These are phyloP conservation scores for Fragaria nilgerrensis DNA, from an alignment of 306 rosid species.

Conservation along the genomic window DNA sequence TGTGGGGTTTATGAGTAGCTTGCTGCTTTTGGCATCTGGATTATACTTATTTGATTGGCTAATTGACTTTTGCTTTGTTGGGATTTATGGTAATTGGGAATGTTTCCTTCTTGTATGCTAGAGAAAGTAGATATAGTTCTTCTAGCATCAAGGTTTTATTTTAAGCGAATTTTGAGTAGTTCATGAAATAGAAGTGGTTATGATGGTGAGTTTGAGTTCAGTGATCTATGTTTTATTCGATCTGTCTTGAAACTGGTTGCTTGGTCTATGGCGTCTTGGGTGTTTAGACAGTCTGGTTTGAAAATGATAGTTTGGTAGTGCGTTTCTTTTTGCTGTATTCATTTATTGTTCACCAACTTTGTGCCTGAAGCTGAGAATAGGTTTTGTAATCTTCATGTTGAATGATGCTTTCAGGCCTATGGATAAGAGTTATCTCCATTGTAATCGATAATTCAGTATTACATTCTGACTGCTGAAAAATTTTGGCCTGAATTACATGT, in stretches of 20 bases:
- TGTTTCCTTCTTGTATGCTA: neutral
- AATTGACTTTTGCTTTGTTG: neutral
- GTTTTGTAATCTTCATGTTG: neutral
- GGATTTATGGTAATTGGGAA: constrained; percentile 12
- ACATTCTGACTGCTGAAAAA: neutral
- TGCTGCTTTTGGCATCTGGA: constrained; percentile 19
- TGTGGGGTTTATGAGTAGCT: neutral
- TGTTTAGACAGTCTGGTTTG: constrained; percentile 5
- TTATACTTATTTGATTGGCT: neutral
- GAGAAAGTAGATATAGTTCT: neutral
- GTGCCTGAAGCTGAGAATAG: neutral
- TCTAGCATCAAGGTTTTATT: constrained; percentile 5
- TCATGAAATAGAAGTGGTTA: neutral
- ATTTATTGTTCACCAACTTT: constrained; percentile 14
- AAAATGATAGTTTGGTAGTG: neutral
- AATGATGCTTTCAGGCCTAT: neutral
- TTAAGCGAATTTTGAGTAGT: neutral
- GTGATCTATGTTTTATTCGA: constrained; percentile 17
- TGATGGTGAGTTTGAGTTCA: constrained; percentile 2
- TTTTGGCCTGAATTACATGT: constrained; percentile 14
- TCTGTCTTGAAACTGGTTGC: neutral
- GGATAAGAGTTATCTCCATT: neutral
- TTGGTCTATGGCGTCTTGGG: constrained; percentile 1
- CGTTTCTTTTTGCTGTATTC: constrained; percentile 5
- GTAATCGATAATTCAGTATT: too few species aligned